Evolutionary conservation across 129 eudicot genomes (phyloP).

Genomic region (Saposhnikovia divaricata): DNA sequence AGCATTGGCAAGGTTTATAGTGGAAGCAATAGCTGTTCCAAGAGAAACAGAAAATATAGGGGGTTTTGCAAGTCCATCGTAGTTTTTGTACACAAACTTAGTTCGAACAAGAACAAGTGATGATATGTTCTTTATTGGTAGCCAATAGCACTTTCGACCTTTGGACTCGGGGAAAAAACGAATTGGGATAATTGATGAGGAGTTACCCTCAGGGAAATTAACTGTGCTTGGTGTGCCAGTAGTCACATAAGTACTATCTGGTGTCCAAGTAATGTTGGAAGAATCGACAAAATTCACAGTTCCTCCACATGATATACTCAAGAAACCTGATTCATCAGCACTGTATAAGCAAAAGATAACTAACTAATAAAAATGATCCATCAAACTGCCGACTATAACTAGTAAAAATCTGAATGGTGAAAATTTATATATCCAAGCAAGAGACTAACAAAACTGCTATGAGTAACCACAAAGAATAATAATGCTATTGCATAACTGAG

Average conservation of each 20-base stretch:
- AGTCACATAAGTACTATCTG: conserved; percentile 45
- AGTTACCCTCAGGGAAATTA: conserved; percentile 27
- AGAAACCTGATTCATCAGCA: conserved; percentile 46
- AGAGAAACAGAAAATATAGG: conserved; percentile 73
- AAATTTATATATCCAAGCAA: neutral
- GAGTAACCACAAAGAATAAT: neutral
- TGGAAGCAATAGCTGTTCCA: conserved; percentile 51
- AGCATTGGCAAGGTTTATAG: conserved; percentile 36
- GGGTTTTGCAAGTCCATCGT: conserved; percentile 62
- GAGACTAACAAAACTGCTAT: neutral
- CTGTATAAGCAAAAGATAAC: neutral
- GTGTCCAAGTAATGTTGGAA: conserved; percentile 66
- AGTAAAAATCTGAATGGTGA: neutral
- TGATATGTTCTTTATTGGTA: conserved; percentile 43
- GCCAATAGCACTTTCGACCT: conserved; percentile 59
- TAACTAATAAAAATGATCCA: too few relatives aligned
- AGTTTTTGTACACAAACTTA: conserved; percentile 65
- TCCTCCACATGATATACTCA: conserved; percentile 86
- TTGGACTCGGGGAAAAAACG: conserved; percentile 68
- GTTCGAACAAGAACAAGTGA: conserved; percentile 57
- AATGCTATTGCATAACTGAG: neutral
- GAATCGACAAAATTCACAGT: conserved; percentile 54
- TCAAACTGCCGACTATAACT: neutral
- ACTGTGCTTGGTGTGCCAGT: conserved; percentile 46
- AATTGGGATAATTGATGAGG: conserved; percentile 38